Conservation (phyloP, 371 early-diverging fungal species). For the Saksenaea oblongispora region DNA sequence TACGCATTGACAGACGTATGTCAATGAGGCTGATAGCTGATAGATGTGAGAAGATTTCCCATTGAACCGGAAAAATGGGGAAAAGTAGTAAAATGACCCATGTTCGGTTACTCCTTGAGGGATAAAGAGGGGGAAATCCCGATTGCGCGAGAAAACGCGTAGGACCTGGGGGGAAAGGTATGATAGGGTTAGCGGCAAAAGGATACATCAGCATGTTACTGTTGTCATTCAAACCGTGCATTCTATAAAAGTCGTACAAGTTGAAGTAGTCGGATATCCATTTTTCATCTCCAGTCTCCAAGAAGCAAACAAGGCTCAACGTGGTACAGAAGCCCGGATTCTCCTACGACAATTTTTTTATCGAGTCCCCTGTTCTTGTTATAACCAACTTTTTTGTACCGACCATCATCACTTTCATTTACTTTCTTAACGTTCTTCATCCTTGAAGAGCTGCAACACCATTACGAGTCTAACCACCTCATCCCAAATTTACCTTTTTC, state of each 20-base stretch:
- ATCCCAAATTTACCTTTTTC: conserved; percentile 1
- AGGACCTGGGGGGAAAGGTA: not conserved
- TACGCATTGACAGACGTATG: too few relatives aligned
- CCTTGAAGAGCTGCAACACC: not conserved
- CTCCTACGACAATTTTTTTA: conserved; percentile 10
- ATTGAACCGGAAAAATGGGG: too few relatives aligned
- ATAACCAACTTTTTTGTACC: conserved; percentile 8
- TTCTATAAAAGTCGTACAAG: not conserved
- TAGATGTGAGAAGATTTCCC: too few relatives aligned
- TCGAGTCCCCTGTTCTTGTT: not conserved
- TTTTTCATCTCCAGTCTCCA: conserved; percentile 5
- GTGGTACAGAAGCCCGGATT: conserved; percentile 1
- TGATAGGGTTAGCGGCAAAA: not conserved
- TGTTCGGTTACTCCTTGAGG: too few relatives aligned
- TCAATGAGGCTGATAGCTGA: too few relatives aligned
- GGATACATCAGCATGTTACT: not conserved
- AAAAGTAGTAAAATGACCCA: too few relatives aligned
- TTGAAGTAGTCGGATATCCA: not conserved
- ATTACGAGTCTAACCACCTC: conserved; percentile 8
- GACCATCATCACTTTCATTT: conserved; percentile 8
- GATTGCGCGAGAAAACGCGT: not conserved
- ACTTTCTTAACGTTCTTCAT: conserved; percentile 7
- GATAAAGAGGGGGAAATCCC: not conserved
- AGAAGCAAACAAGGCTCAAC: conserved; percentile 2
- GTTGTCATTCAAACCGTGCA: not conserved